phyloP scores from a whole-genome alignment of 345 rosid species.

The Diplotaxis tenuifolia region DNA sequence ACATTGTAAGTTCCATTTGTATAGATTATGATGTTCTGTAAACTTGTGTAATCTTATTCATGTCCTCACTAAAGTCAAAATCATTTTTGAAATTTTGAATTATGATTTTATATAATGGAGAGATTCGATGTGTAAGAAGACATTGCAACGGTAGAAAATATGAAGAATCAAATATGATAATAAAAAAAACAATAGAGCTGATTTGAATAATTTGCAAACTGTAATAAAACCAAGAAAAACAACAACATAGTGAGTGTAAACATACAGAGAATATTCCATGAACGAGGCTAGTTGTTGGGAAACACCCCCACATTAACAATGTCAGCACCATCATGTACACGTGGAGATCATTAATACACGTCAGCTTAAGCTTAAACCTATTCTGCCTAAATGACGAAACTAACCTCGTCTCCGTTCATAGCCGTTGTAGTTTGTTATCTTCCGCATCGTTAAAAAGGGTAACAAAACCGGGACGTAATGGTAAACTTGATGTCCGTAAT shows the following conservation, averaged over 20 bases:
- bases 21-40: background rate
- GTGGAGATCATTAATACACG: conserved; percentile 21
- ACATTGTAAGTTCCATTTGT: conserved; percentile 8
- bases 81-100: background rate
- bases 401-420: conserved; percentile 35
- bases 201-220: conserved; percentile 14
- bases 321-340: conserved; percentile 35
- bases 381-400: background rate
- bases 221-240: background rate
- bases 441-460: background rate
- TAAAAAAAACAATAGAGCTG: background rate
- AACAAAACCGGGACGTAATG: conserved; percentile 24
- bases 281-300: conserved; percentile 37
- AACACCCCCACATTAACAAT: conserved; percentile 26
- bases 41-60: background rate
- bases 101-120: background rate
- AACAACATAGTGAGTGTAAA: conserved; percentile 35
- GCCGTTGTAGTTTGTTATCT: conserved; percentile 34
- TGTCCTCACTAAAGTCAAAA: background rate
- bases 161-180: conserved; percentile 18
- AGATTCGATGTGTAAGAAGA: conserved; percentile 33
- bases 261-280: conserved; percentile 38
- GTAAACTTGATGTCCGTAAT: conserved; percentile 25
- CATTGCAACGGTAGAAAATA: conserved; percentile 26
- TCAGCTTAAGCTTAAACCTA: conserved; percentile 10